Conservation (phyloP, 441 rosid genomes). For the Bocquillonia castaneifolia region DNA sequence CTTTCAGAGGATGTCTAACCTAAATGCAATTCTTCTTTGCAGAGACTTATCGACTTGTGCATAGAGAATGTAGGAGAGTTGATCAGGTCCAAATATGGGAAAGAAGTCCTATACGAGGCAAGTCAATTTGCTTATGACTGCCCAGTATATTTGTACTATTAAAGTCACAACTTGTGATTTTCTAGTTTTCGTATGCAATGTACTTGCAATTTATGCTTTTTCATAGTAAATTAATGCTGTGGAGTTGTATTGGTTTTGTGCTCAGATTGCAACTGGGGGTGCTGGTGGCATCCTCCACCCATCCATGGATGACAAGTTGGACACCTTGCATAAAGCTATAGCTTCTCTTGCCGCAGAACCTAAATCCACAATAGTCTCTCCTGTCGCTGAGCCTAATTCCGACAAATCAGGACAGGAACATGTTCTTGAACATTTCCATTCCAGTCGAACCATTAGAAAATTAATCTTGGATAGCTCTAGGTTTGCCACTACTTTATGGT, state of each 20-base stretch:
- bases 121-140: constrained; percentile 1
- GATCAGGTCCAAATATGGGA: constrained; percentile 69
- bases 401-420: constrained; percentile 55
- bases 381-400: constrained; percentile 55
- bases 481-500: constrained; percentile 71
- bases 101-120: constrained; percentile 80
- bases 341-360: constrained; percentile 62
- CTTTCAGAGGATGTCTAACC: constrained; percentile 4
- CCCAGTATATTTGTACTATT: not conserved
- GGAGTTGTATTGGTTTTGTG: constrained; percentile 11
- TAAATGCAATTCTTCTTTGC: constrained; percentile 29
- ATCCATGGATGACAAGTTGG: constrained; percentile 57
- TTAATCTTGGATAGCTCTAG: constrained; percentile 60
- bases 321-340: constrained; percentile 55
- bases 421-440: constrained; percentile 76
- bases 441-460: constrained; percentile 79
- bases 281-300: constrained; percentile 60
- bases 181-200: not conserved
- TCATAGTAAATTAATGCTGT: not conserved
- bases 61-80: constrained; percentile 61
- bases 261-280: constrained; percentile 72
- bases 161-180: not conserved
- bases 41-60: constrained; percentile 69
- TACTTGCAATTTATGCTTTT: not conserved
- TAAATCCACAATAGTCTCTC: constrained; percentile 59